A percentile compares a stretch with the other conserved stretches of the same genome.
Conservation (phyloP, 2,329 filamentous ascomycete genomes). For the Cercospora nicotianae region DNA sequence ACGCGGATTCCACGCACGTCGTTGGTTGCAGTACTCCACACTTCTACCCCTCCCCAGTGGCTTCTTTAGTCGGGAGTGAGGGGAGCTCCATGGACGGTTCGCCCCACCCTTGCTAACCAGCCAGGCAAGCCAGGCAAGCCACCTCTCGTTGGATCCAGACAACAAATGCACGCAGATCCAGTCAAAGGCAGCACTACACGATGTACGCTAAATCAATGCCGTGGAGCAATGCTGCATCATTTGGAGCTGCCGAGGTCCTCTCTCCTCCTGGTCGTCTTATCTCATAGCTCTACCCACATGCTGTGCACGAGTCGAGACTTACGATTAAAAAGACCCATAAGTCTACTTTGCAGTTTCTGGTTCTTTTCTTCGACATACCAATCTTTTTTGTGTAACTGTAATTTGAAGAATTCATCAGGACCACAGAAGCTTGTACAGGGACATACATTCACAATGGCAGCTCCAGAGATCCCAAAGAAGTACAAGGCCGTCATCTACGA, state of each 20-base stretch:
- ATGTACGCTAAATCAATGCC: neutral
- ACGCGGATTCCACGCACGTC: neutral
- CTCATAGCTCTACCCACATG: neutral
- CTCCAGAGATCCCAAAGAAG: conserved; percentile 51
- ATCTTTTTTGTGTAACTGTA: neutral
- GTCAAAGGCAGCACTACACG: neutral
- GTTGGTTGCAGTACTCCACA: conserved; percentile 4
- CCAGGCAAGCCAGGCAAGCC: neutral
- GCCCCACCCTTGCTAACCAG: neutral
- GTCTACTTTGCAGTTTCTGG: neutral
- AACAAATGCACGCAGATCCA: neutral
- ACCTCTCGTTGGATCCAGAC: neutral
- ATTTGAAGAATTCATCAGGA: neutral
- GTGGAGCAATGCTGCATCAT: neutral
- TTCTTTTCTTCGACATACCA: neutral
- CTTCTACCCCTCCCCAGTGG: conserved; percentile 15
- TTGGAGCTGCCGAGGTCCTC: neutral
- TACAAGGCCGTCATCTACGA: conserved; percentile 67
- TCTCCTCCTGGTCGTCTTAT: neutral
- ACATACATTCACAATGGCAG: neutral
- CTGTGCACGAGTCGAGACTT: neutral
- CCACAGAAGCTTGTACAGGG: no score
- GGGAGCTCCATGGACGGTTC: conserved; percentile 4
- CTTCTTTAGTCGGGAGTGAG: conserved; percentile 1
- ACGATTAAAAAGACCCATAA: neutral